Evolutionary conservation across 1,284 basidiomycete species (phyloP).

Genomic region (Leccinum olivaceoglutinosum): DNA sequence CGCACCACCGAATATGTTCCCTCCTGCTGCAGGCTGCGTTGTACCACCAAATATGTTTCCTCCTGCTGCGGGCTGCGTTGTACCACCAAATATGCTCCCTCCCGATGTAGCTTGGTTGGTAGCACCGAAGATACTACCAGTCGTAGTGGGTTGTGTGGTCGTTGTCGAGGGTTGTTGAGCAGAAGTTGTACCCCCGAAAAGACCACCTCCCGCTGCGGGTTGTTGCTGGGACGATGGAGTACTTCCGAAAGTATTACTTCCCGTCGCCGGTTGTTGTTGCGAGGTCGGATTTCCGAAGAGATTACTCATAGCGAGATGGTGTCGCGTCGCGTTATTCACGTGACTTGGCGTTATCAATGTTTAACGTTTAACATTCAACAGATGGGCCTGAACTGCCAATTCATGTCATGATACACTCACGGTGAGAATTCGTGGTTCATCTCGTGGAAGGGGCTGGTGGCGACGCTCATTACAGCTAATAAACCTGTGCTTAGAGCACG

Average conservation of each 20-base stretch:
- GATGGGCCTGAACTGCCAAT: too few species aligned
- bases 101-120: conserved; percentile 11
- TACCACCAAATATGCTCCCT: conserved; percentile 21
- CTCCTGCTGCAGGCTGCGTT: conserved; percentile 13
- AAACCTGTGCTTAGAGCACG: too few species aligned
- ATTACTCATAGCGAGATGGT: too few species aligned
- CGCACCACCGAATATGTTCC: conserved; percentile 18
- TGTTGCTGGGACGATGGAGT: conserved; percentile 16
- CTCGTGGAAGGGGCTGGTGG: too few species aligned
- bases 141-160: conserved; percentile 9
- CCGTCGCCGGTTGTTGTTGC: too few species aligned
- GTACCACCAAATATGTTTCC: conserved; percentile 22
- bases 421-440: too few species aligned
- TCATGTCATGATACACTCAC: too few species aligned
- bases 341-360: too few species aligned
- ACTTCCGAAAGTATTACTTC: not conserved
- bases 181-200: conserved; percentile 15
- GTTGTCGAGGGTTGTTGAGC: conserved; percentile 13
- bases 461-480: too few species aligned
- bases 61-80: conserved; percentile 11
- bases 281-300: too few species aligned
- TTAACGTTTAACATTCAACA: too few species aligned
- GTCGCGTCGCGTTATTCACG: too few species aligned
- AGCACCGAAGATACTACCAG: conserved; percentile 18
- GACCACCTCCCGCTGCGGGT: conserved; percentile 13